These are phyloP conservation scores for Alternaria burnsii DNA, from an alignment of 2,329 filamentous ascomycete species.

Conservation along the genomic window DNA sequence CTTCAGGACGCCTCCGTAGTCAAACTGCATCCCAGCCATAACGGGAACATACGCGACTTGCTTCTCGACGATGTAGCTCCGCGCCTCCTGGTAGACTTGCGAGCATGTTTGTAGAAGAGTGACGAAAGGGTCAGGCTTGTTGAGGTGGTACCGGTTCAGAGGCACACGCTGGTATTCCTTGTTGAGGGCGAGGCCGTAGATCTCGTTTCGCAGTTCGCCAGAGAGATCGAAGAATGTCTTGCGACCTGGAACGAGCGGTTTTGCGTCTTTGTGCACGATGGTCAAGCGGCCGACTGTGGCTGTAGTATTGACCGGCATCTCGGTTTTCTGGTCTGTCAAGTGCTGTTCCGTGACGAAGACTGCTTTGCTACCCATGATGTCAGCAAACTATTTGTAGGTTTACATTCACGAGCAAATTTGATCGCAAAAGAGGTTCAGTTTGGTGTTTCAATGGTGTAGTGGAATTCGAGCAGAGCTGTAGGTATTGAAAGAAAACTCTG, in stretches of 20 bases:
- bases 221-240: slow-evolving; percentile 9
- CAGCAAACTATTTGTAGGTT: not conserved
- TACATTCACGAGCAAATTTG: not conserved
- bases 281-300: not conserved
- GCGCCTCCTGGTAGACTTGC: slow-evolving; percentile 6
- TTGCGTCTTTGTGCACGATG: not conserved
- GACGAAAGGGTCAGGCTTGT: not conserved
- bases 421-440: not conserved
- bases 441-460: not conserved
- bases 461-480: not conserved
- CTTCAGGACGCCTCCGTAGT: not conserved
- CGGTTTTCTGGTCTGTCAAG: not conserved
- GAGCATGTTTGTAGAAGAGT: not conserved
- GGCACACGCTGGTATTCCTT: slow-evolving; percentile 5
- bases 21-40: slow-evolving; percentile 3
- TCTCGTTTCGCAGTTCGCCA: slow-evolving; percentile 10
- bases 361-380: not conserved
- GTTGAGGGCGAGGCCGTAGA: slow-evolving; percentile 4
- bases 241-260: not conserved
- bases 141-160: not conserved
- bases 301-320: not conserved
- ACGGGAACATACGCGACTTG: slow-evolving; percentile 8
- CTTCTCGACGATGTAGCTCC: slow-evolving; percentile 7
- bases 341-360: not conserved
- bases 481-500: not conserved